phyloP scores from a whole-genome alignment of 495 filamentous ascomycete genomes.

The Apodospora peruviana region DNA sequence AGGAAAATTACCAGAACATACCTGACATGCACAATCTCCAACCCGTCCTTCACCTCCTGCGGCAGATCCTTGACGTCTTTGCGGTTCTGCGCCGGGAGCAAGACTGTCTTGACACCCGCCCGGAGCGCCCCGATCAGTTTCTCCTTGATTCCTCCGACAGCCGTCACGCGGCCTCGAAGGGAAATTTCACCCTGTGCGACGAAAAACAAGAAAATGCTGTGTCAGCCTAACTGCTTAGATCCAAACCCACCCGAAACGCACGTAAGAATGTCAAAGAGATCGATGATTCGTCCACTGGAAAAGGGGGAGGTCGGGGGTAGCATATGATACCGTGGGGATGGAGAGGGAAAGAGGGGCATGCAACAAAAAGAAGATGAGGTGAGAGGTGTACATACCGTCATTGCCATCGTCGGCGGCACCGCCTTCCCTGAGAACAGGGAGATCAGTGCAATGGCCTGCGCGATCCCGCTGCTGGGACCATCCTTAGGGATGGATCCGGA shows the following conservation, averaged over 20 bases:
- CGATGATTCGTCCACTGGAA: background rate
- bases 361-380: slow-evolving; percentile 2
- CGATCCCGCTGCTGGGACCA: slow-evolving; percentile 80
- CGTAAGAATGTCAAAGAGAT: background rate
- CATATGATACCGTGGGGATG: background rate
- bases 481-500: slow-evolving; percentile 94
- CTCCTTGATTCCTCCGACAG: slow-evolving; percentile 96
- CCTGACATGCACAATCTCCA: slow-evolving; percentile 86
- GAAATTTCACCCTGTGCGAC: slow-evolving; percentile 69
- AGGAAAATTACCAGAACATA: slow-evolving; percentile 37
- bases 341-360: background rate
- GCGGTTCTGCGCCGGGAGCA: slow-evolving; percentile 81
- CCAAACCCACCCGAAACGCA: slow-evolving; percentile 9
- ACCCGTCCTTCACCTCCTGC: slow-evolving; percentile 77
- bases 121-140: slow-evolving; percentile 92
- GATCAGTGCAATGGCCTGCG: slow-evolving; percentile 89
- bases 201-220: slow-evolving; percentile 6
- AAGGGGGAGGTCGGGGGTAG: background rate
- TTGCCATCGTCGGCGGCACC: slow-evolving; percentile 88
- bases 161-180: slow-evolving; percentile 77
- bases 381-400: slow-evolving; percentile 57
- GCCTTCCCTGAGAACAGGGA: slow-evolving; percentile 84
- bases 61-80: slow-evolving; percentile 94
- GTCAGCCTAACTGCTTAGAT: slow-evolving; percentile 17
- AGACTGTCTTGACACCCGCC: slow-evolving; percentile 90